Conservation (phyloP, 352 stramenopile genomes). For the Globisporangium paddicum region DNA sequence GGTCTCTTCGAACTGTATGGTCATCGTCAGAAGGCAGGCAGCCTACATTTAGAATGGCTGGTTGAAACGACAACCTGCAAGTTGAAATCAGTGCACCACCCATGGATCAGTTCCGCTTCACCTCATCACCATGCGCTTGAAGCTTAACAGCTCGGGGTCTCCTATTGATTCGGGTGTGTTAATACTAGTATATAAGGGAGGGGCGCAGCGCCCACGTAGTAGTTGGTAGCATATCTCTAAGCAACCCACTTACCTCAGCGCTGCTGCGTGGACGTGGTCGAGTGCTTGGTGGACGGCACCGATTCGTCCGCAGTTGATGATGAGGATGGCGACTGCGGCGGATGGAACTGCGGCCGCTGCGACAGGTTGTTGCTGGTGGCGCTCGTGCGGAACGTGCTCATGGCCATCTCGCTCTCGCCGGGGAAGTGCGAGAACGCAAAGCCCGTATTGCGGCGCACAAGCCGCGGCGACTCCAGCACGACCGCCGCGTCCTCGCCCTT, state of each 20-base stretch:
- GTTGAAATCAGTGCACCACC: not conserved
- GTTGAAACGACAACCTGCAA: not conserved
- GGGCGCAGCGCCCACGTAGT: not conserved
- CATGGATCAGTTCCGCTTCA: not conserved
- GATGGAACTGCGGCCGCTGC: conserved; percentile 8
- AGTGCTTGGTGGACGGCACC: conserved; percentile 32
- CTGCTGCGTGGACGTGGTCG: not conserved
- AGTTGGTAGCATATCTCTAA: not conserved
- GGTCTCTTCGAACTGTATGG: not conserved
- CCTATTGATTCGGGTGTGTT: not conserved
- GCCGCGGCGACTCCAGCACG: conserved; percentile 56
- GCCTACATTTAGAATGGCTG: not conserved
- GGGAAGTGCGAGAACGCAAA: conserved; percentile 85
- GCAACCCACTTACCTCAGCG: not conserved
- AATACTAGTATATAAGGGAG: conserved; percentile 7
- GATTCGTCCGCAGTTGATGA: conserved; percentile 59
- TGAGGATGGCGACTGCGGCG: conserved; percentile 29
- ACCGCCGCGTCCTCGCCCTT: conserved; percentile 62
- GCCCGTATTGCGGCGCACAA: conserved; percentile 81
- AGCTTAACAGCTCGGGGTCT: not conserved
- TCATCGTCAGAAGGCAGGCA: not conserved
- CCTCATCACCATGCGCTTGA: not conserved
- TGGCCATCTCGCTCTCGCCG: conserved; percentile 70
- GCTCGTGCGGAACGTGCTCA: conserved; percentile 32
- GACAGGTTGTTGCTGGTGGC: not conserved